Evolutionary conservation across 2,329 filamentous ascomycete genomes (phyloP).

Genomic region (Talaromyces albobiverticillius): DNA sequence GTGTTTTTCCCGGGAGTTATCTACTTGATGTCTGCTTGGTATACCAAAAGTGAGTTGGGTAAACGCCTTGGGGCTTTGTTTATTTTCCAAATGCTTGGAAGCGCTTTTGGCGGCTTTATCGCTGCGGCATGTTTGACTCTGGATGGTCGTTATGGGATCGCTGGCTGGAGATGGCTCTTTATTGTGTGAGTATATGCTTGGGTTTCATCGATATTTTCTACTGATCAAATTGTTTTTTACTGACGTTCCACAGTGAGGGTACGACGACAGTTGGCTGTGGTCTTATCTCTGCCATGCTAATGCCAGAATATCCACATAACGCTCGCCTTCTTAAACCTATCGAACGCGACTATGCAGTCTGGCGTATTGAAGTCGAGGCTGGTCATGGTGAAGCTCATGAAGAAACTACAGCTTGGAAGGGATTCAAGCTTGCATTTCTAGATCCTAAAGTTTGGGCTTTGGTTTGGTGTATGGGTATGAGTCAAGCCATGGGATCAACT

Average conservation of each 20-base stretch:
- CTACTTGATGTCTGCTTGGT: constrained; percentile 68
- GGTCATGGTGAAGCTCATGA: constrained; percentile 47
- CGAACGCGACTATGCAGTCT: constrained; percentile 42
- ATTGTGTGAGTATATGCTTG: constrained; percentile 17
- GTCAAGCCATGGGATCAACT: constrained; percentile 48
- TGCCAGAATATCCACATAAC: constrained; percentile 43
- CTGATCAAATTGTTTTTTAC: too few species aligned
- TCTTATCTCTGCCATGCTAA: constrained; percentile 28
- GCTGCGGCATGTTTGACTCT: constrained; percentile 32
- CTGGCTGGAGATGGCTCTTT: constrained; percentile 40
- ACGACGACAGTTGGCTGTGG: constrained; percentile 34
- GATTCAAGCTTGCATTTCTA: constrained; percentile 25
- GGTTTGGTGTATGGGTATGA: constrained; percentile 45
- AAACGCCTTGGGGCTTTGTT: constrained; percentile 37
- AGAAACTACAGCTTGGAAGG: constrained; percentile 32
- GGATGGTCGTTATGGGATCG: constrained; percentile 29
- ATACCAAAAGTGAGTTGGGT: constrained; percentile 42
- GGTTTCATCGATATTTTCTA: too few species aligned
- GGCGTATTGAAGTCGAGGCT: constrained; percentile 47
- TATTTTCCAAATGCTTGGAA: constrained; percentile 41
- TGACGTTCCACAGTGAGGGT: constrained; percentile 29
- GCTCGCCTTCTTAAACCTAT: constrained; percentile 39
- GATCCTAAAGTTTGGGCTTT: constrained; percentile 48
- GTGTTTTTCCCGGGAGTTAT: constrained; percentile 64
- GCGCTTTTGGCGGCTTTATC: constrained; percentile 42